Percentiles rank a stretch among this genome's conserved stretches.
Evolutionary conservation across 352 stramenopile genomes (phyloP).

Genomic region (Thalassiosira oceanica): DNA sequence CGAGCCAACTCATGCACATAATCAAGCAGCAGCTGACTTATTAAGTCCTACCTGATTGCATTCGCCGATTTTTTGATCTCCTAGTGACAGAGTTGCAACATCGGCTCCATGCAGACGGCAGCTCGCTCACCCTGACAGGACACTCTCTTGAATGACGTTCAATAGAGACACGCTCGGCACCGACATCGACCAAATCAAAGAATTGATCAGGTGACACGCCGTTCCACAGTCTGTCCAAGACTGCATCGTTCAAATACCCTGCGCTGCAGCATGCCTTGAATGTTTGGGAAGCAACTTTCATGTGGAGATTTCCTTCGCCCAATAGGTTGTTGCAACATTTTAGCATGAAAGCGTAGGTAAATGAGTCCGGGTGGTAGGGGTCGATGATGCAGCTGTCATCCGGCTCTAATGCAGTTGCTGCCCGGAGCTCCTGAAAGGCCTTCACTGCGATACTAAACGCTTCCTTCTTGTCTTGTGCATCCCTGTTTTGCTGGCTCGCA

Average conservation of each 20-base stretch:
- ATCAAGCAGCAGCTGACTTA: no score
- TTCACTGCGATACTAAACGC: conserved; percentile 45
- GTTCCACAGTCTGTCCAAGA: conserved; percentile 31
- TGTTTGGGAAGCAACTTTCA: conserved; percentile 36
- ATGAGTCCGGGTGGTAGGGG: conserved; percentile 36
- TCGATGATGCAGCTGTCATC: conserved; percentile 8
- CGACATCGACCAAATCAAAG: conserved; percentile 24
- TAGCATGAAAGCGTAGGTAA: conserved; percentile 54
- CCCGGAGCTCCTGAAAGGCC: conserved; percentile 47
- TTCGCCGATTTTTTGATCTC: no score
- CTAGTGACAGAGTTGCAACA: conserved; percentile 16
- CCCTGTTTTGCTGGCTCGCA: conserved; percentile 15
- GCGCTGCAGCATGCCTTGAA: conserved; percentile 39
- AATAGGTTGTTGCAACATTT: conserved; percentile 50
- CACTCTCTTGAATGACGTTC: conserved; percentile 1
- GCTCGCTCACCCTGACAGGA: conserved; percentile 6
- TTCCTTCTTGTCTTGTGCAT: conserved; percentile 13
- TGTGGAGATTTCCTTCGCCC: conserved; percentile 17
- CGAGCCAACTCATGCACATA: no score
- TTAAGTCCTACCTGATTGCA: no score
- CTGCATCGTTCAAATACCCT: conserved; percentile 49
- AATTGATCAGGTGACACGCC: conserved; percentile 21
- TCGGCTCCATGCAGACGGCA: conserved; percentile 39
- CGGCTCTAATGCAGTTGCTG: conserved; percentile 2
- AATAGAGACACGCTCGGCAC: not conserved